Percentiles rank a stretch among this genome's conserved stretches.
These are phyloP conservation scores for Acorus calamus DNA, from an alignment of 106 monocot genomes.

Conservation along the genomic window DNA sequence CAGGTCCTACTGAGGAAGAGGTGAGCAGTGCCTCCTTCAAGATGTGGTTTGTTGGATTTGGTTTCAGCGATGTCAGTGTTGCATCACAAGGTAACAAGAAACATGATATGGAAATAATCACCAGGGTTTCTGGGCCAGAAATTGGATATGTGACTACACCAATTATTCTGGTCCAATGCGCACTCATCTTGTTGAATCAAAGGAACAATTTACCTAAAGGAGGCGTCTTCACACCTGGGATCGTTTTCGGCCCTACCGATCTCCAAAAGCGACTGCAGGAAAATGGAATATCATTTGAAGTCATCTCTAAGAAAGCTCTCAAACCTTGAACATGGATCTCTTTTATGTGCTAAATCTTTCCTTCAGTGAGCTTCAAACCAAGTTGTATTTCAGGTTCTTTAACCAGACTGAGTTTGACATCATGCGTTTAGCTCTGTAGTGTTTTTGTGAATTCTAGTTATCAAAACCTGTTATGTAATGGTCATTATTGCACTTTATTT, in stretches of 20 bases:
- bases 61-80: conserved; percentile 46
- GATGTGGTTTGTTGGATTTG: conserved; percentile 89
- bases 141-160: conserved; percentile 76
- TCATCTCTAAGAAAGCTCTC: conserved; percentile 46
- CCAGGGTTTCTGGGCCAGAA: conserved; percentile 83
- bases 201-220: conserved; percentile 59
- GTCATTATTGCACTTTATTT: too few species aligned
- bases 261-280: conserved; percentile 64
- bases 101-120: conserved; percentile 76
- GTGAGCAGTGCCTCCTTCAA: conserved; percentile 74
- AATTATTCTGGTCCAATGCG: conserved; percentile 77
- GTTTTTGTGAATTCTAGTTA: too few species aligned
- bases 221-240: conserved; percentile 68
- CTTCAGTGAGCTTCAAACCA: too few species aligned
- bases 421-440: too few species aligned
- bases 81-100: conserved; percentile 27
- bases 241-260: conserved; percentile 70
- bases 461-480: too few species aligned
- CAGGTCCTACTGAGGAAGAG: conserved; percentile 84
- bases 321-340: too few species aligned
- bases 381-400: too few species aligned
- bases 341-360: too few species aligned
- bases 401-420: too few species aligned
- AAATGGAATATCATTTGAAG: conserved; percentile 81
- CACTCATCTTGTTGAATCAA: conserved; percentile 52